Percentiles rank a stretch among this genome's conserved stretches.
Evolutionary conservation across 805 yeast species (phyloP).

Genomic region (Saccharomycopsis sp.): DNA sequence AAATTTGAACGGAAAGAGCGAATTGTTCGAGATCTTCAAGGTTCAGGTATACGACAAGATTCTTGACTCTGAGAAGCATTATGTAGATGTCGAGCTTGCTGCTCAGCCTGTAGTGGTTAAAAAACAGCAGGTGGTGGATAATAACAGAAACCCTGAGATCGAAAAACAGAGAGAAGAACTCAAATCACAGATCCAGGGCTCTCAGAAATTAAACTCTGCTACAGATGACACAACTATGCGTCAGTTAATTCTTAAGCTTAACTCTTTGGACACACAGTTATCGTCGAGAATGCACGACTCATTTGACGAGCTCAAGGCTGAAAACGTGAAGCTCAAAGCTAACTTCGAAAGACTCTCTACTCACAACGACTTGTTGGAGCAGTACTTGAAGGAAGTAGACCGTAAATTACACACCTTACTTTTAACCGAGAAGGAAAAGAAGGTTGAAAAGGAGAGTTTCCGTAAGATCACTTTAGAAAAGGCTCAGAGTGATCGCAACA

Average conservation of each 20-base stretch:
- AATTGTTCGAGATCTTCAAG: slow-evolving; percentile 59
- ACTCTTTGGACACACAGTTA: slow-evolving; percentile 21
- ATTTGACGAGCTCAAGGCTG: slow-evolving; percentile 24
- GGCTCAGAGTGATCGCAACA: slow-evolving; percentile 21
- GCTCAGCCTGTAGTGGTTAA: slow-evolving; percentile 40
- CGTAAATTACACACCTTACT: slow-evolving; percentile 17
- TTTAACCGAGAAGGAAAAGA: slow-evolving; percentile 22
- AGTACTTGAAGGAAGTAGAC: slow-evolving; percentile 20
- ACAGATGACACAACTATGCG: neutral
- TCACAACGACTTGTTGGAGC: slow-evolving; percentile 20
- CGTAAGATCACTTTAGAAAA: slow-evolving; percentile 23
- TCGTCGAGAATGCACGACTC: slow-evolving; percentile 22
- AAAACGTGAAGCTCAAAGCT: slow-evolving; percentile 24
- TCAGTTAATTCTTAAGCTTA: slow-evolving; percentile 22
- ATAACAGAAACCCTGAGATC: slow-evolving; percentile 26
- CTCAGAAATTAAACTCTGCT: neutral
- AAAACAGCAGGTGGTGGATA: slow-evolving; percentile 29
- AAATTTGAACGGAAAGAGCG: slow-evolving; percentile 33
- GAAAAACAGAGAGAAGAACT: neutral
- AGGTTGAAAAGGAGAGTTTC: slow-evolving; percentile 21
- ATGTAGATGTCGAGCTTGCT: slow-evolving; percentile 47
- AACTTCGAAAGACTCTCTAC: slow-evolving; percentile 23
- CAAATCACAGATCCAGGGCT: neutral
- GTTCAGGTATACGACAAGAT: slow-evolving; percentile 45
- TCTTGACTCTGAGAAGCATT: slow-evolving; percentile 48